Percentiles rank a stretch among this genome's conserved stretches.
phyloP scores from a whole-genome alignment of 257 asterid species.

The Verbascum thapsus region DNA sequence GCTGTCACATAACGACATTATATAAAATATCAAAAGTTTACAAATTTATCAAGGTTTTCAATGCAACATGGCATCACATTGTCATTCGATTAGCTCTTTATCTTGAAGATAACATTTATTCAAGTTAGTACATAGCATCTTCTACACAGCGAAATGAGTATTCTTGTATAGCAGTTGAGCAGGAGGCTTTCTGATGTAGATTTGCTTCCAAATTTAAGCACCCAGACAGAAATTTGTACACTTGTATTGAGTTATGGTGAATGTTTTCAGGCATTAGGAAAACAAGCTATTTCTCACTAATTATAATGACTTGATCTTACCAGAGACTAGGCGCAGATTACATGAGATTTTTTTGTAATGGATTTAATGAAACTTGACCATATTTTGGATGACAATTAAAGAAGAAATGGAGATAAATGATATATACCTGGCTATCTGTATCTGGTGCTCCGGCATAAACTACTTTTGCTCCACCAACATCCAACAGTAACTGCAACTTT shows the following conservation, averaged over 20 bases:
- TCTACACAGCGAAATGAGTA: neutral
- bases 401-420: conserved; percentile 22
- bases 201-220: neutral
- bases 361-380: conserved; percentile 11
- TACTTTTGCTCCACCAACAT: conserved; percentile 77
- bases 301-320: conserved; percentile 1
- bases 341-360: conserved; percentile 12
- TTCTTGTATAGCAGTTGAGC: neutral
- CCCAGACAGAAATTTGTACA: neutral
- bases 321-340: conserved; percentile 17
- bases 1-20: neutral
- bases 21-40: neutral
- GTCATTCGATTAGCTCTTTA: too few relatives aligned
- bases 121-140: conserved; percentile 1
- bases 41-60: neutral
- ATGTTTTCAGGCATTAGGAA: neutral
- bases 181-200: conserved; percentile 1
- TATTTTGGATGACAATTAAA: conserved; percentile 21
- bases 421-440: conserved; percentile 49
- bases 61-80: too few relatives aligned
- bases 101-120: neutral
- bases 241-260: neutral
- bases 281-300: conserved; percentile 2
- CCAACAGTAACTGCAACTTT: conserved; percentile 67
- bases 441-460: conserved; percentile 49